phyloP scores from a whole-genome alignment of 306 rosid species.

The Ochetophila trinervis region DNA sequence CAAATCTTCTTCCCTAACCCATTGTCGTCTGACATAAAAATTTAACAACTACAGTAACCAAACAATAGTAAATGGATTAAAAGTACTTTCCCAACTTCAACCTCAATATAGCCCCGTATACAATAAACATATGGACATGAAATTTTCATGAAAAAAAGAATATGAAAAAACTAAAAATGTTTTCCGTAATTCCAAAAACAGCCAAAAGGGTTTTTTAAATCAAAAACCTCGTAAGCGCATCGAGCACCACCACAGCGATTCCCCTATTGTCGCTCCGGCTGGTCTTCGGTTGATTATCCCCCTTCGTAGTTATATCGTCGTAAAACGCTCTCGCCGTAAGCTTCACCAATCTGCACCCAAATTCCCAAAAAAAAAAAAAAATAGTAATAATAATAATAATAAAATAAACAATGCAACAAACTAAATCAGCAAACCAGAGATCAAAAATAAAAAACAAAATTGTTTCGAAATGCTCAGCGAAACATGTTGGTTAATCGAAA shows the following conservation, averaged over 20 bases:
- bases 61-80: conserved; percentile 14
- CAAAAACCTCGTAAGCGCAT: conserved; percentile 86
- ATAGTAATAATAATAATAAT: no score
- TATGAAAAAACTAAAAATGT: not conserved
- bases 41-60: not conserved
- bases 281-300: conserved; percentile 88
- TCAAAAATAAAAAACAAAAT: not conserved
- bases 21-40: conserved; percentile 61
- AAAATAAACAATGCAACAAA: not conserved
- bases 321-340: conserved; percentile 90
- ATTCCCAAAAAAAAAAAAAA: not conserved
- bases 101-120: conserved; percentile 2
- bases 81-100: not conserved
- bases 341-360: conserved; percentile 68
- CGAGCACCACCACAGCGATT: conserved; percentile 99
- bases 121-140: not conserved
- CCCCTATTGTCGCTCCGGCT: conserved; percentile 92
- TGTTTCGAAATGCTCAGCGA: not conserved
- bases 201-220: not conserved
- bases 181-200: conserved; percentile 3
- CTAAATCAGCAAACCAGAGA: not conserved
- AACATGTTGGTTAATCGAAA: conserved; percentile 2
- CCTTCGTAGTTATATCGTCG: conserved; percentile 77
- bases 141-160: not conserved
- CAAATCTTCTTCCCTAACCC: conserved; percentile 97